Percentiles rank a stretch among this genome's conserved stretches.
Evolutionary conservation across 176 grass and related monocot genomes (phyloP).

Genomic region (Lolium rigidum): DNA sequence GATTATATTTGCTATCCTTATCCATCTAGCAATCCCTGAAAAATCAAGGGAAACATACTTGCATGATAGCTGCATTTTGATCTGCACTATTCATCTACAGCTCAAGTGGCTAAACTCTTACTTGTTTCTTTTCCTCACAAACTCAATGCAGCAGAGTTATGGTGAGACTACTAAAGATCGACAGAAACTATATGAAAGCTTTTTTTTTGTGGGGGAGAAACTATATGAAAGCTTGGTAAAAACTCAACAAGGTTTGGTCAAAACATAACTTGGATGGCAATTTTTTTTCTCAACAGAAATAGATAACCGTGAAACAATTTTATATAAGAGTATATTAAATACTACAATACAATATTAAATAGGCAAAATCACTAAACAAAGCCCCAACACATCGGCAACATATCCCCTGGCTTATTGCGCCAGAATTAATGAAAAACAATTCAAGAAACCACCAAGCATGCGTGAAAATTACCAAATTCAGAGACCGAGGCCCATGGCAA

Average conservation of each 20-base stretch:
- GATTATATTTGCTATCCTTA: background rate
- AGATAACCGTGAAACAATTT: background rate
- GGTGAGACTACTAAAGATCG: too few species aligned
- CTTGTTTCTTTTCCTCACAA: too few species aligned
- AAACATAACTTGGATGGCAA: background rate
- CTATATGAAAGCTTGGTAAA: background rate
- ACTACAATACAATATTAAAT: background rate
- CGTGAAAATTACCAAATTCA: background rate
- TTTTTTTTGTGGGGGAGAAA: too few species aligned
- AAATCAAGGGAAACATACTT: background rate
- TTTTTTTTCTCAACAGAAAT: background rate
- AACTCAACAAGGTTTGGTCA: background rate
- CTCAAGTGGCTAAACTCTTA: too few species aligned
- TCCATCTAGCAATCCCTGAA: background rate
- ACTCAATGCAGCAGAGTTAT: too few species aligned
- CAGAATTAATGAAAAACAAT: constrained; percentile 19
- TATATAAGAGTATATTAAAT: background rate
- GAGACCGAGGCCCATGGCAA: constrained; percentile 39
- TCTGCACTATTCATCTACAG: too few species aligned
- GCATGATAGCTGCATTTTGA: background rate
- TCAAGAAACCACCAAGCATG: background rate
- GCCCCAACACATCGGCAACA: constrained; percentile 4
- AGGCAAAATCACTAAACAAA: constrained; percentile 22
- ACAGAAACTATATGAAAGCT: too few species aligned
- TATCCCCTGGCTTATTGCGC: constrained; percentile 40